Percentiles rank a stretch among this genome's conserved stretches.
These are phyloP conservation scores for Pneumocystis canis DNA, from an alignment of 1,139 yeast species.

Conservation along the genomic window DNA sequence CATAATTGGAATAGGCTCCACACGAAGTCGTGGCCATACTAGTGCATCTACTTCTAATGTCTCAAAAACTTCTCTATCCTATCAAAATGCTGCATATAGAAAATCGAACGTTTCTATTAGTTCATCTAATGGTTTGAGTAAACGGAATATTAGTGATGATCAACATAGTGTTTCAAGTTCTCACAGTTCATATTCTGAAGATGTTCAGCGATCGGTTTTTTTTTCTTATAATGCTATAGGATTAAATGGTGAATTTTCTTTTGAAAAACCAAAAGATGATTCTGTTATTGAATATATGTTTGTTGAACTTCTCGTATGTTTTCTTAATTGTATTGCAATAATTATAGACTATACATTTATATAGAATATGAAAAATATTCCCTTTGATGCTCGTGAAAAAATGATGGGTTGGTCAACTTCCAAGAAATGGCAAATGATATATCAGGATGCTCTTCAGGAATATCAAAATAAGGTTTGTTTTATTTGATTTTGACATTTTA, in stretches of 20 bases:
- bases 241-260: slow-evolving; percentile 17
- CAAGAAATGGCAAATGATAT: slow-evolving; percentile 83
- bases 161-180: slow-evolving; percentile 2
- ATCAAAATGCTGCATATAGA: background rate
- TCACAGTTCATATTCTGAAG: background rate
- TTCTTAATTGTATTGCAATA: background rate
- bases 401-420: slow-evolving; percentile 61
- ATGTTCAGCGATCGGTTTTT: background rate
- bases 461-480: slow-evolving; percentile 37
- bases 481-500: background rate
- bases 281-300: slow-evolving; percentile 26
- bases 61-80: background rate
- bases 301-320: slow-evolving; percentile 22
- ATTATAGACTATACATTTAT: slow-evolving; percentile 28
- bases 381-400: slow-evolving; percentile 62
- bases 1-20: background rate
- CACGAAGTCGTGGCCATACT: background rate
- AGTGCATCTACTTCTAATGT: background rate
- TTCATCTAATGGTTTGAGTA: background rate
- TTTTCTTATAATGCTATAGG: slow-evolving; percentile 5
- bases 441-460: slow-evolving; percentile 74
- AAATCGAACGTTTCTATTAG: background rate
- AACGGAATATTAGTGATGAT: background rate
- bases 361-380: slow-evolving; percentile 66
- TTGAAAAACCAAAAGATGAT: slow-evolving; percentile 24